A percentile compares a stretch with the other conserved stretches of the same genome.
Evolutionary conservation across 2,329 filamentous ascomycete genomes (phyloP).

Genomic region (Fusarium xyrophilum): DNA sequence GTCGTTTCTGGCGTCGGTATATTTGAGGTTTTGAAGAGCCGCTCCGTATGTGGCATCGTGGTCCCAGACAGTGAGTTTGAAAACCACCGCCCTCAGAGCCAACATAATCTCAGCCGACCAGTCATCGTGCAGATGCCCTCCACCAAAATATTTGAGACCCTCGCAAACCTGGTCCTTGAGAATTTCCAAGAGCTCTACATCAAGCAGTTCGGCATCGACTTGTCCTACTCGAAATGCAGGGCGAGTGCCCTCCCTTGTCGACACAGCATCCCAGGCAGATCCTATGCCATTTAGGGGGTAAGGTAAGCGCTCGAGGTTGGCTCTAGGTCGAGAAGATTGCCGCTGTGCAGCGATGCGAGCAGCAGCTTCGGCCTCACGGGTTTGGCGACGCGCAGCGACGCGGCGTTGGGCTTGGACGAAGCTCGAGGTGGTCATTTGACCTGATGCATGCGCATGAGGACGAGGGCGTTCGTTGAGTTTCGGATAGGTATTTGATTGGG

Average conservation of each 20-base stretch:
- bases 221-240: slow-evolving; percentile 94
- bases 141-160: slow-evolving; percentile 84
- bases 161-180: slow-evolving; percentile 87
- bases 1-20: slow-evolving; percentile 78
- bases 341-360: slow-evolving; percentile 59
- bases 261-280: slow-evolving; percentile 72
- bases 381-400: slow-evolving; percentile 79
- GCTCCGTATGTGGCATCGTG: slow-evolving; percentile 95
- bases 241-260: slow-evolving; percentile 76
- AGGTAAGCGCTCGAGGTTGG: slow-evolving; percentile 64
- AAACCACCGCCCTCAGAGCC: slow-evolving; percentile 77
- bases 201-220: slow-evolving; percentile 92
- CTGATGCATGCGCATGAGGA: slow-evolving; percentile 47
- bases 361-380: slow-evolving; percentile 72
- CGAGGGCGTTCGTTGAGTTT: slow-evolving; percentile 26
- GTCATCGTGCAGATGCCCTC: slow-evolving; percentile 77
- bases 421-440: slow-evolving; percentile 62
- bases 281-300: slow-evolving; percentile 68
- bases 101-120: slow-evolving; percentile 87
- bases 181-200: slow-evolving; percentile 89
- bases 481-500: not conserved
- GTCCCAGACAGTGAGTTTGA: slow-evolving; percentile 97
- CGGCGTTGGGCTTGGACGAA: slow-evolving; percentile 91
- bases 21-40: slow-evolving; percentile 87
- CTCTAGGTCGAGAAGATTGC: slow-evolving; percentile 61